Base-by-base conservation (phyloP, 2,329 filamentous ascomycete species). In the Curvularia lunata region DNA sequence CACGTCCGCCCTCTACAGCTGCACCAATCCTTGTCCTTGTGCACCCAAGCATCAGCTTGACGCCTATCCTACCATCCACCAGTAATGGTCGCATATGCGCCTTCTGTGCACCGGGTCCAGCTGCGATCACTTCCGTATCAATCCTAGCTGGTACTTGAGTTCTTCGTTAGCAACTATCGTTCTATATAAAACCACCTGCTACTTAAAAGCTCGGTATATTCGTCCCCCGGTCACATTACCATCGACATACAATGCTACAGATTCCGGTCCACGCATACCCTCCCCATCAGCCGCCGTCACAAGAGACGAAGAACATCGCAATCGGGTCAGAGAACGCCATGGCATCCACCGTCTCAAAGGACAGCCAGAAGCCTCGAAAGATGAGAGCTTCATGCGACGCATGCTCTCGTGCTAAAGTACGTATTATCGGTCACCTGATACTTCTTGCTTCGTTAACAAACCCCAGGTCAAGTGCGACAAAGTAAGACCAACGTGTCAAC, bases 311-410 rank as follows among this genome's bases (percentile, higher is more conserved):
- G 54, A 64, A 56, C 42, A 72, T 71, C 67, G 59, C 64, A 16
- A 46, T 62, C 27, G 30, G 66, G 27, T 64, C 67, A 18, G 52
- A 64, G 21, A 68, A 48, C 53, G 62, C 63, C 30, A 54, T 67
- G 47, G 53, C 67, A 46, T 65, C 69, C 25, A 66, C 57, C 51
- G 63, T 63, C 27, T 61, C 66, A 3, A 64, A 66, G 12, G 66
- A 64, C 25, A 67, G 70, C 43, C 60, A 61, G 42, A 76, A 74
- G 63, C 70, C 72, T 52, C 70, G 74, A 38, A 76, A 76, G 63
- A 72, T 76, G 60, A 67, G 74, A 59, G 74, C 74, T 59, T 76
- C 74, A 27, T 76, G 74, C 40, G 74, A 76, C 61, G 74, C 74
- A 30, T 76, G 74, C 64, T 76, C 74, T 34, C 73, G 73, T 49